Conservation (phyloP, 2,329 filamentous ascomycete genomes). For the Daldinia sp. region DNA sequence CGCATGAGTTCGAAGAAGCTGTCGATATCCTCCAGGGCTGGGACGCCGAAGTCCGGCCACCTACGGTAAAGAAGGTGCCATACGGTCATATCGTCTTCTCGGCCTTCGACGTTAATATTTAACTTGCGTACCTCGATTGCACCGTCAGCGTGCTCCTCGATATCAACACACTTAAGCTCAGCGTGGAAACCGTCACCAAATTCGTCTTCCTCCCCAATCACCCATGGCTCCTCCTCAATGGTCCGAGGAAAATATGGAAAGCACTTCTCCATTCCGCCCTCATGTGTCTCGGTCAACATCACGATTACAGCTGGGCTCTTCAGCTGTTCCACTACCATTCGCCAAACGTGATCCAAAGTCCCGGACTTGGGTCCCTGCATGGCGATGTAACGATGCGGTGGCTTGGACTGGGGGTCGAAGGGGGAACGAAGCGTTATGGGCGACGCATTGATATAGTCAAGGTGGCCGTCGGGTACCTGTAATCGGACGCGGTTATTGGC, state of each 20-base stretch:
- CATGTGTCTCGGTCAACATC: conserved; percentile 92
- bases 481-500: conserved; percentile 86
- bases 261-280: conserved; percentile 84
- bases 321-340: conserved; percentile 89
- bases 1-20: conserved; percentile 77
- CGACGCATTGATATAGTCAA: conserved; percentile 87
- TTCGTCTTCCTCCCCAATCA: conserved; percentile 72
- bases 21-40: conserved; percentile 73
- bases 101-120: conserved; percentile 64
- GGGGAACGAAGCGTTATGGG: conserved; percentile 69
- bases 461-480: conserved; percentile 76
- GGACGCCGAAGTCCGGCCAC: conserved; percentile 93
- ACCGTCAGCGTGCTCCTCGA: conserved; percentile 67
- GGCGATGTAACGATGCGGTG: conserved; percentile 79
- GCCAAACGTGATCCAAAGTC: conserved; percentile 87
- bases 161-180: conserved; percentile 73
- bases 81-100: conserved; percentile 61
- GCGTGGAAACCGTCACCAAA: conserved; percentile 77
- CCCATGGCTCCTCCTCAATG: conserved; percentile 64
- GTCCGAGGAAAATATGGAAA: conserved; percentile 84
- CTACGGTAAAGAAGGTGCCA: conserved; percentile 88
- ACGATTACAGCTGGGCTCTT: conserved; percentile 82
- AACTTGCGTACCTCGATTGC: conserved; percentile 82
- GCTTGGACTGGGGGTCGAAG: conserved; percentile 52
- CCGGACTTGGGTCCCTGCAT: conserved; percentile 89